Base-by-base conservation (phyloP, 225 moss, liverwort and hornwort species). In the Straminergon stramineum region DNA sequence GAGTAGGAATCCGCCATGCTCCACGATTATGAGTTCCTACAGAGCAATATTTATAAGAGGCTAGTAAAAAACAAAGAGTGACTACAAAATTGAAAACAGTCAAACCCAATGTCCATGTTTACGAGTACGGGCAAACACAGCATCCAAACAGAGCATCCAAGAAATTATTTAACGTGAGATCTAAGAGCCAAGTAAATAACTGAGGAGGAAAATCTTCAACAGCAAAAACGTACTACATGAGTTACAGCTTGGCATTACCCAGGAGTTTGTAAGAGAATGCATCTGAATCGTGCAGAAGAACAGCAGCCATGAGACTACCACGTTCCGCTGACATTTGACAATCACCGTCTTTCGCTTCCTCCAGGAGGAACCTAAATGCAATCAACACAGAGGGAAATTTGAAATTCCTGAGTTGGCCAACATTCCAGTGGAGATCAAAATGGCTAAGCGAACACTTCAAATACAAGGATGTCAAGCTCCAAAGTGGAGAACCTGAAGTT, bases 221-320 rank as follows among this genome's bases (percentile, higher is more conserved):
- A 86, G 51, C 19, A 52, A 81, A 86, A 65, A 37, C 10, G 41
- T 32, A 66, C 48, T 60, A 23, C 78, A 76, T 64, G 30, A 89
- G 82, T 41, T 78, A 53, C 24, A 78, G 65, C 35, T 28, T 37
- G 15, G 82, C 82, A 23, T 81, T 91, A 95, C 94, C 93, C 73
- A 95, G 91, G 26, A 87, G 85, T 57, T 91, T 84, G 88, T 90
- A 95, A 75, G 95, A 95, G 88, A 99, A 99, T 73, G 99, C 99
- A 87, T 97, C 93, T 17, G 96, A 93, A 86, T 96, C 96, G 78
- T 93, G 94, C 86, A 86, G 91, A 74, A 96, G 94, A 88, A 99
- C 96, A 87, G 95, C 95, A 83, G 92, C 95, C 92, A 96, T 92
- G 88, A 97, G 94, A 91, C 93, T 93, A 73, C 96, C 95, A 87